These are phyloP conservation scores for Mallotus nudiflorus DNA, from an alignment of 345 rosid species.

Conservation along the genomic window DNA sequence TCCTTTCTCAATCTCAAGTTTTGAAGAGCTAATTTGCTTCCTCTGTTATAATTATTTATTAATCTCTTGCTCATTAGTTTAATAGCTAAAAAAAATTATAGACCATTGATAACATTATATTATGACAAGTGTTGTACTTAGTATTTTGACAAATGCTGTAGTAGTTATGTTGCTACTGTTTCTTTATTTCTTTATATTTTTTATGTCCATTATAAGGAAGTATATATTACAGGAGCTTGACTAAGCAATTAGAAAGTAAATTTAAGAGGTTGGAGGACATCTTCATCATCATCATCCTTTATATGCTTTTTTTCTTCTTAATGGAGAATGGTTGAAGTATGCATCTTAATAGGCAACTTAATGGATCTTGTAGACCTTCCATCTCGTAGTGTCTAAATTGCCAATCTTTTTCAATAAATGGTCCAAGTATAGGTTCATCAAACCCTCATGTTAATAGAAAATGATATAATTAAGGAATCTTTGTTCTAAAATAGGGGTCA, in stretches of 20 bases:
- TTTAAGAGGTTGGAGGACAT: slow-evolving; percentile 48
- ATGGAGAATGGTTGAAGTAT: slow-evolving; percentile 49
- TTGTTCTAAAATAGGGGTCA: not conserved
- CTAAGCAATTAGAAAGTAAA: slow-evolving; percentile 26
- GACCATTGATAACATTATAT: slow-evolving; percentile 11
- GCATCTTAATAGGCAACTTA: slow-evolving; percentile 57
- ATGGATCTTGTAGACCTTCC: slow-evolving; percentile 95
- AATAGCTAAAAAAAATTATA: slow-evolving; percentile 11
- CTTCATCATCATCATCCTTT: slow-evolving; percentile 41
- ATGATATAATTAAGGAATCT: not conserved
- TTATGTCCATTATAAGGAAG: no score
- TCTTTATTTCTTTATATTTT: no score
- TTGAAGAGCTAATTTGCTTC: slow-evolving; percentile 33
- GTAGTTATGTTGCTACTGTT: no score
- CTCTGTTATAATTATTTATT: slow-evolving; percentile 17
- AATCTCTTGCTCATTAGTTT: slow-evolving; percentile 7
- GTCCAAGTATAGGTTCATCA: slow-evolving; percentile 64
- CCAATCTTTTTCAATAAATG: slow-evolving; percentile 71
- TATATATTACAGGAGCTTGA: not conserved
- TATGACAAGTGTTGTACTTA: slow-evolving; percentile 10
- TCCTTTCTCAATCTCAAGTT: slow-evolving; percentile 70
- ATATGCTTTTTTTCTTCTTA: slow-evolving; percentile 38
- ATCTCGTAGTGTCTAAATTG: slow-evolving; percentile 91
- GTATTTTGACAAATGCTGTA: no score
- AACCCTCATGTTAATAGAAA: slow-evolving; percentile 65